A percentile compares a stretch with the other conserved stretches of the same genome.
Evolutionary conservation across 2,329 filamentous ascomycete genomes (phyloP).

Genomic region (Dactylellina leptospora): DNA sequence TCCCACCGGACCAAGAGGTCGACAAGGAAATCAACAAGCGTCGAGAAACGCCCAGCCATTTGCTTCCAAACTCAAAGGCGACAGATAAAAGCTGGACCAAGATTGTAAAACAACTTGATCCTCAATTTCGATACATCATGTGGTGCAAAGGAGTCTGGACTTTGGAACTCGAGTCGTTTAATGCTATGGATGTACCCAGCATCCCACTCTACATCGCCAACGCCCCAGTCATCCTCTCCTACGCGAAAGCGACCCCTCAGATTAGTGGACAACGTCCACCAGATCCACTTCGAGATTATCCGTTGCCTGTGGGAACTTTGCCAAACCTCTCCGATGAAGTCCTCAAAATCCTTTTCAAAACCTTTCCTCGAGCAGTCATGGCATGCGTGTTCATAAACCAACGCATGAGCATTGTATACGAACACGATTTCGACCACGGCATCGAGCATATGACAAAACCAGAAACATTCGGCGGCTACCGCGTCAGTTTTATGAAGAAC

Average conservation of each 20-base stretch:
- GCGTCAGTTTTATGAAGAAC: slow-evolving; percentile 47
- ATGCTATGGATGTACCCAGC: slow-evolving; percentile 41
- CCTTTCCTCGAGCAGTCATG: slow-evolving; percentile 33
- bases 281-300: slow-evolving; percentile 29
- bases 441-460: slow-evolving; percentile 50
- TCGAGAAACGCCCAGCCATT: slow-evolving; percentile 36
- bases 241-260: slow-evolving; percentile 34
- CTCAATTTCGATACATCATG: slow-evolving; percentile 37
- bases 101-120: slow-evolving; percentile 26
- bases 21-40: slow-evolving; percentile 44
- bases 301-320: slow-evolving; percentile 35
- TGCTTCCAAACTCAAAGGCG: slow-evolving; percentile 31
- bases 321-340: slow-evolving; percentile 39
- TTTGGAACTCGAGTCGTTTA: slow-evolving; percentile 42
- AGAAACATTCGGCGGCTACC: slow-evolving; percentile 49
- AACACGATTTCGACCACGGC: slow-evolving; percentile 46
- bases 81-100: slow-evolving; percentile 36
- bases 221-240: slow-evolving; percentile 45
- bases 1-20: slow-evolving; percentile 43
- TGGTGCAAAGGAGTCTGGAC: slow-evolving; percentile 51
- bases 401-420: slow-evolving; percentile 45
- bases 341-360: slow-evolving; percentile 37
- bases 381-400: slow-evolving; percentile 48
- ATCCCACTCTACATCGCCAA: slow-evolving; percentile 51
- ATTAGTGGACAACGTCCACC: slow-evolving; percentile 40